phyloP scores from a whole-genome alignment of 345 rosid genomes.

The Hypericum perforatum region DNA sequence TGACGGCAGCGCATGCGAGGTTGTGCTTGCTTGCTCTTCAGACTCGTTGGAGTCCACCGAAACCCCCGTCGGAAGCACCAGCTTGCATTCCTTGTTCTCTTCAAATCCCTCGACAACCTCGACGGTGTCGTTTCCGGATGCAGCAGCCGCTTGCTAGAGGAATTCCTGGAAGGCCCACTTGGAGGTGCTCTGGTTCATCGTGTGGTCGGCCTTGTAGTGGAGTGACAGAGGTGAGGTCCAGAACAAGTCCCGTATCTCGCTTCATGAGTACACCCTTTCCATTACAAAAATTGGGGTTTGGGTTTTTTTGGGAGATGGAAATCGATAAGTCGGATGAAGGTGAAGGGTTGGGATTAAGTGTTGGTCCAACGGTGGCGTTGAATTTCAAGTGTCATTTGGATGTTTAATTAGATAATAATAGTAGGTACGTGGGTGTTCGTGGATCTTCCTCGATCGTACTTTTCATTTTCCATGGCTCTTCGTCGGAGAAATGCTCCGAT shows the following conservation, averaged over 20 bases:
- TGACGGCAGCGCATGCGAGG: constrained; percentile 25
- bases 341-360: too few relatives aligned
- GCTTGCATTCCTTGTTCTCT: too few relatives aligned
- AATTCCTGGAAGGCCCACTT: constrained; percentile 23
- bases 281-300: background rate
- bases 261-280: constrained; percentile 17
- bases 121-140: constrained; percentile 6
- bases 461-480: too few relatives aligned
- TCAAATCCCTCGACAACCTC: constrained; percentile 4
- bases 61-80: background rate
- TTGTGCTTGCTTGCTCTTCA: constrained; percentile 21
- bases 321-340: too few relatives aligned
- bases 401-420: too few relatives aligned
- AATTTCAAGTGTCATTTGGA: too few relatives aligned
- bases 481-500: too few relatives aligned
- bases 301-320: too few relatives aligned
- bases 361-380: too few relatives aligned
- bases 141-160: constrained; percentile 17
- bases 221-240: constrained; percentile 8
- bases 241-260: constrained; percentile 9
- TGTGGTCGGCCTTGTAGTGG: background rate
- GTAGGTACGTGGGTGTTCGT: too few relatives aligned
- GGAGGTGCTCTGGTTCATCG: constrained; percentile 19
- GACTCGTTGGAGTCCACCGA: constrained; percentile 20
- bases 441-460: too few relatives aligned